Percentiles rank a stretch among this genome's conserved stretches.
Conservation (phyloP, 345 rosid genomes). For the Brassica rapa region DNA sequence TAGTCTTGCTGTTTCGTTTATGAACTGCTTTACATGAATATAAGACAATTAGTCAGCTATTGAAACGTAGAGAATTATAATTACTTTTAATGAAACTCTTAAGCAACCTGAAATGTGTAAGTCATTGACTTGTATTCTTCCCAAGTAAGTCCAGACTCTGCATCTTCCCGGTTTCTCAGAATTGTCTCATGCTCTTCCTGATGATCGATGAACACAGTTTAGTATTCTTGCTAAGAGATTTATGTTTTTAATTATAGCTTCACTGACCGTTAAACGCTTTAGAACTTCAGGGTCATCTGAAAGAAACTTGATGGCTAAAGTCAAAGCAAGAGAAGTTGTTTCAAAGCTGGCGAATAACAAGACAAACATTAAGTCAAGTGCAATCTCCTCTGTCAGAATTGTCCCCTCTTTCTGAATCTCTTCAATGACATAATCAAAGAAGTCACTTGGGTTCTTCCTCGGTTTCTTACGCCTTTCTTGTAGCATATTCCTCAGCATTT, state of each 20-base stretch:
- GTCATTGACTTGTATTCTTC: conserved; percentile 95
- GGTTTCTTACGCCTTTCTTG: conserved; percentile 67
- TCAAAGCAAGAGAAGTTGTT: conserved; percentile 88
- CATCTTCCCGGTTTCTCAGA: conserved; percentile 55
- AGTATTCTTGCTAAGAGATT: conserved; percentile 9
- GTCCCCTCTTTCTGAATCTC: conserved; percentile 82
- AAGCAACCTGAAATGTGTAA: conserved; percentile 82
- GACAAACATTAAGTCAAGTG: conserved; percentile 93
- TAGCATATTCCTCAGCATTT: conserved; percentile 71
- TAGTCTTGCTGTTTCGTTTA: conserved; percentile 87
- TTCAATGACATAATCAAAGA: conserved; percentile 79
- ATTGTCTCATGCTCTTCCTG: conserved; percentile 92
- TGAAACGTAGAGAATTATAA: neutral
- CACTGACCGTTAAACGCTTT: conserved; percentile 67
- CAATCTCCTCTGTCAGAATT: conserved; percentile 79
- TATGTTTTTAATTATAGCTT: neutral
- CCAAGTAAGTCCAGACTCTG: conserved; percentile 78
- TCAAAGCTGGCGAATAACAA: conserved; percentile 92
- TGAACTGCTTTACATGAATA: conserved; percentile 58
- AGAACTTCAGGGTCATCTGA: conserved; percentile 66
- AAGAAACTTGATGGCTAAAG: conserved; percentile 78
- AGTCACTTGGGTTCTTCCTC: conserved; percentile 55
- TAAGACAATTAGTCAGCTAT: conserved; percentile 21
- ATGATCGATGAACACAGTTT: conserved; percentile 25
- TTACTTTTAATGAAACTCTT: conserved; percentile 9